These are phyloP conservation scores for Arthrinium phaeospermum DNA, from an alignment of 2,329 filamentous ascomycete species.

Conservation along the genomic window DNA sequence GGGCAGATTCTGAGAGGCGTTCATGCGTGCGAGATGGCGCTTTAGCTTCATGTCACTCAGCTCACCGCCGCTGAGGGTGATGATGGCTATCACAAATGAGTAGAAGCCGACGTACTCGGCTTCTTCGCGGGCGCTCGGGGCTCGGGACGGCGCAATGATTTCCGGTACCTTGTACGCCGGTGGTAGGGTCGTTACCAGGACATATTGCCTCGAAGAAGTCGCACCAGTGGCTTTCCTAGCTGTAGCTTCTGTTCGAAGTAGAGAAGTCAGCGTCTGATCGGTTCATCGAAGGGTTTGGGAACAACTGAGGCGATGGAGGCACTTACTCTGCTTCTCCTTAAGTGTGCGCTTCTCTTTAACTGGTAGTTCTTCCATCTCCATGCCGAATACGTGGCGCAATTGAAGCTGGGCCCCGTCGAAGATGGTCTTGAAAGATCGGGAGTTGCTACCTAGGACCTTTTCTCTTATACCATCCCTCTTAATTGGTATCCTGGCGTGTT, in stretches of 20 bases:
- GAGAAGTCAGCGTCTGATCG: background rate
- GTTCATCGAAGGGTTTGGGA: background rate
- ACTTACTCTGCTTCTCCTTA: conserved; percentile 75
- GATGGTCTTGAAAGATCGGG: conserved; percentile 75
- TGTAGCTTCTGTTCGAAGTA: conserved; percentile 39
- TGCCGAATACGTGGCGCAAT: conserved; percentile 79
- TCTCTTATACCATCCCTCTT: conserved; percentile 67
- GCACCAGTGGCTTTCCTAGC: conserved; percentile 52
- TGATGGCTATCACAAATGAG: conserved; percentile 78
- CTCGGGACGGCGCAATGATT: conserved; percentile 72
- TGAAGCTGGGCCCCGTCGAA: conserved; percentile 79
- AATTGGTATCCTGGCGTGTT: conserved; percentile 66
- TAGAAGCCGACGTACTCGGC: conserved; percentile 83
- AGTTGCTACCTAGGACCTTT: conserved; percentile 74
- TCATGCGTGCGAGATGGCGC: conserved; percentile 75
- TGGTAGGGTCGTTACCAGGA: conserved; percentile 77
- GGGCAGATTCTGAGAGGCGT: conserved; percentile 76
- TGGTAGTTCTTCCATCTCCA: conserved; percentile 87
- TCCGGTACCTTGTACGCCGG: conserved; percentile 66
- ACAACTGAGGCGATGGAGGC: background rate
- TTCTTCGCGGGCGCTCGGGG: conserved; percentile 70
- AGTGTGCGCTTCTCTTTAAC: conserved; percentile 80
- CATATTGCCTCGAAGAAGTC: conserved; percentile 72
- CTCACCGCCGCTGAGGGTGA: conserved; percentile 74
- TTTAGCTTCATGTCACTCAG: conserved; percentile 81